Evolutionary conservation across 768 basidiomycete genomes (phyloP), one percentile per base, ranked within the genome.

Genomic region (Lentinula edodes): DNA sequence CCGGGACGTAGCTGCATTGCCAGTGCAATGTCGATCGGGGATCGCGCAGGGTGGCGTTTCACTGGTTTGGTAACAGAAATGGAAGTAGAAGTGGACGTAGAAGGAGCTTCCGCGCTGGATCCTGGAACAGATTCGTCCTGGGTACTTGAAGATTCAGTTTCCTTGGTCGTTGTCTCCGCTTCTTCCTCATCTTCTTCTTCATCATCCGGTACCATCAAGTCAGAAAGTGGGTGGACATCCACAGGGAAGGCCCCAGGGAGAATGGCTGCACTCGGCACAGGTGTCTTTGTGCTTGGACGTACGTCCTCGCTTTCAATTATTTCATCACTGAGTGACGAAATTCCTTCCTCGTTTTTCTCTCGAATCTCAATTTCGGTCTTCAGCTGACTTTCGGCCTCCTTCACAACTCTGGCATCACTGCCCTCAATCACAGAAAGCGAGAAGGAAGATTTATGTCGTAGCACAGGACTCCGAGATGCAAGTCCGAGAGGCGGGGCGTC

Each of bases 1-100:
- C 89, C 88, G 5, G 88, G 88, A 35, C 88, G 80, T 52, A 90
- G 78, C 71, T 91, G 89, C 87, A 91, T 87, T 48, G 88, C 88
- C 6, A 91, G 80, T 16, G 87, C 89, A 51, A 89, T 78, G 66
- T 91, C 89, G 42, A 86, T 72, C 12, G 80, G 78, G 18, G 80
- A 79, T 52, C 75, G 66, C 73, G 76, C 62, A 62, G 69, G 66
- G 61, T 66, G 61, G 64, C 62, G 62, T 54, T 56, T 59, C 20
- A 54, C 65, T 62, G 64, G 61, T 54, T 34, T 61, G 43, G 58
- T 61, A 42, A 57, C 46, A 58, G 50, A 56, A 52, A 36, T 61
- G 32, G 63, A n/a, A 16, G 59, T 36, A 36, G 65, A 42, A 57
- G 67, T 41, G 42, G 65, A 41, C 15, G 64, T n/a, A 10, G 62